Base-by-base conservation (phyloP, 352 stramenopile species). In the Poterioochromonas sp. region DNA sequence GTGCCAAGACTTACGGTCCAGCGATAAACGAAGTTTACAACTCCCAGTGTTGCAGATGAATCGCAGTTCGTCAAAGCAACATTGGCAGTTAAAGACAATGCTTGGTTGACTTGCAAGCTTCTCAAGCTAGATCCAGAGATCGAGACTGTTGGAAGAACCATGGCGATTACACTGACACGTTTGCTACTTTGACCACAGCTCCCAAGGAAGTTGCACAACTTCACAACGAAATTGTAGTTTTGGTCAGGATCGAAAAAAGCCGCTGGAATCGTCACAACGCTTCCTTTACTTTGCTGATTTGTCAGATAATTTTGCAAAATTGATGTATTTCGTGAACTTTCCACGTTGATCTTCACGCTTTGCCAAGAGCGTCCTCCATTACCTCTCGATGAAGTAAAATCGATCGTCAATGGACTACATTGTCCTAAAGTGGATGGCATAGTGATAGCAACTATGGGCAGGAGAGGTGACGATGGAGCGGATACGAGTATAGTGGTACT, bases 171-270 rank as follows among this genome's bases (percentile, higher is more conserved):
- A 11, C 3, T n/a, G 0, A 78, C 8, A 26, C 1, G 5, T 1
- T 29, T 3, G 18, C 8, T 78, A 26, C 8, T 18, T 12, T 20
- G 1, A 12, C 43, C 32, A 37, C 71, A 78, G 8, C 1, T 39
- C n/a, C 26, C 43, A 5, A 78, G 47, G 47, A 78, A 78, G 47
- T 78, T 78, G 47, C 71, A 78, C 15, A 78, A 37, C 49, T 8
- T 41, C 2, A 78, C 71, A 18, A 8, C 11, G 44, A 65, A 64
- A 49, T 3, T 29, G 32, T 78, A 69, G 12, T 8, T 18, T 5
- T 12, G 5, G 20, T 29, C 47, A 2, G 71, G 71, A 20, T 41
- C 12, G 39, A 78, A 51, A 35, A 26, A 64, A 12, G 11, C 18
- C 3, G 34, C 34, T 3, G 47, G 47, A 22, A 78, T 69, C 1